Evolutionary conservation across 2,329 filamentous ascomycete species (phyloP), one percentile per base, ranked within the genome.

Genomic region (Claviceps quebecensis): DNA sequence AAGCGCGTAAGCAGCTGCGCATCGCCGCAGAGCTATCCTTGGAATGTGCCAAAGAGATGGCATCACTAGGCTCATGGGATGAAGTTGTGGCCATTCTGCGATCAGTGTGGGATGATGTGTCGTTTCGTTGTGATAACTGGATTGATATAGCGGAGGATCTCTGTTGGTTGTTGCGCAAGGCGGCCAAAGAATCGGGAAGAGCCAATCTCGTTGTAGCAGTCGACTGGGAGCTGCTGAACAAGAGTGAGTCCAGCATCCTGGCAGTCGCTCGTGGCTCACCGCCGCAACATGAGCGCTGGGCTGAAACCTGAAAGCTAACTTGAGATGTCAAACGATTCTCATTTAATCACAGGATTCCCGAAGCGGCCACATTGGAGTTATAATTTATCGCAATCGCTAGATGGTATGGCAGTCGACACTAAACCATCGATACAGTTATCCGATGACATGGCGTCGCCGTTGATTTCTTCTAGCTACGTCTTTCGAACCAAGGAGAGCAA

Each of bases 141-240:
- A 68, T 74, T 53, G 69, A 75, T 54, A 71, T 81, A 34, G 69
- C 73, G 5, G 79, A 84, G 59, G 77, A 82, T 39, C 65, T 84
- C 39, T 72, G 75, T 47, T 83, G 80, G 78, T 67, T 72, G n/a
- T 63, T 84, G 52, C 71, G 81, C 55, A 69, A 72, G 53, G 80
- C 77, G 11, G 80, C 80, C 4, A 68, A 67, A 3, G 67, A 74
- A 54, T 67, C 69, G 46, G 73, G 73, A 7, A 73, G 77, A 49
- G 73, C 72, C 8, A 74, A 77, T 49, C 66, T 82, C 34, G 70
- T 84, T 8, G 65, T 84, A 38, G 72, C 78, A 29, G 75, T 82
- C 48, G 80, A 83, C 59, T 83, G 82, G 77, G 81, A 84, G 59
- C 67, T 85, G 45, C 69, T 84, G 62, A 72, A 78, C 53, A 73